Base-by-base conservation (phyloP, 1,284 basidiomycete species). In the Dichomitus squalens region DNA sequence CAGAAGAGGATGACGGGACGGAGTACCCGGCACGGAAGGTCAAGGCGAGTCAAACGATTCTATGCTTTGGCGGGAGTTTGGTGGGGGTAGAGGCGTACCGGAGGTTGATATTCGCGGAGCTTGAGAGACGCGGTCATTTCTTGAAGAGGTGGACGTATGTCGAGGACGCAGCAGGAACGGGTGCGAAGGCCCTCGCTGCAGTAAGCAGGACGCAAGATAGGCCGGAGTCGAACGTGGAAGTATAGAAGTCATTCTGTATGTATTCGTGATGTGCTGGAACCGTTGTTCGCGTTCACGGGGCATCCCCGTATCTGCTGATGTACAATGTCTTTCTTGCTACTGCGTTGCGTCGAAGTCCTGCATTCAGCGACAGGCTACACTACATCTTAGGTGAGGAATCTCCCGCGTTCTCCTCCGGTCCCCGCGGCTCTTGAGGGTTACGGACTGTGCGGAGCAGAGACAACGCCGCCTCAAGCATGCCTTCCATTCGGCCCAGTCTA, bases 1-100 rank as follows among this genome's bases (percentile, higher is more conserved):
- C 71, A 20, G 71, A 77, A 3, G 69, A 69, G 5, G 70, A 60
- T 0, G 73, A 54, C 4, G 57, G 52, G 27, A 25, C 52, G 0
- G 52, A 27, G 16, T 52, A 57, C 40, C 66, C 72, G 40, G 72
- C 78, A 9, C 75, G 74, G 8, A 75, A 77, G 0, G 77, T 90
- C 46, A 75, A 74, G 38, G 79, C 89, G 0, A 69, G 74, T 38
- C 77, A 85, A 1, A 78, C 82, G 25, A 79, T 92, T 1, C 64
- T 92, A 14, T 88, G 85, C 55, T 86, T 92, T 58, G 89, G 89
- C 8, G 89, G 89, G 3, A 90, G 87, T n/a, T 68, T 90, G 57
- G 84, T 83, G 1, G 83, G 86, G 0, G 70, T 89, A 2, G 77
- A 79, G 49, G 70, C 66, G 34, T 91, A 92, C 58, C 76, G 87